Percentiles rank a stretch among this genome's conserved stretches.
phyloP scores from a whole-genome alignment of 1,284 basidiomycete genomes.

The Trichosporon ovoides region DNA sequence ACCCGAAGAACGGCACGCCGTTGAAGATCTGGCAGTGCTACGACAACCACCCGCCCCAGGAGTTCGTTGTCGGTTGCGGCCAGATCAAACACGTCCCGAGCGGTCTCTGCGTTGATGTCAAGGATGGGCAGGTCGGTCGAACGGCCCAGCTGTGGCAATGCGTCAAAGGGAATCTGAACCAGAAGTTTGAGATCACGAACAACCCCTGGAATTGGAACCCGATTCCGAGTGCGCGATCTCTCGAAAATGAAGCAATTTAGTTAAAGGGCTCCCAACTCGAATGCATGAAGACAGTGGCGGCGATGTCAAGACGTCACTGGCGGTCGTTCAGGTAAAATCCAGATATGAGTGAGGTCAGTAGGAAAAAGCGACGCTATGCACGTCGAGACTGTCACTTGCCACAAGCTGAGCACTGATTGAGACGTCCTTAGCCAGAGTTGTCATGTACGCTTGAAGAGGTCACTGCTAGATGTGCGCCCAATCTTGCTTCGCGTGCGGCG shows the following conservation, averaged over 20 bases:
- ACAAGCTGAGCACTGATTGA: too few species aligned
- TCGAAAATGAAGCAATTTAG: neutral
- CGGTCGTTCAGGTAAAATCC: too few species aligned
- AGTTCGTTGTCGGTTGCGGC: neutral
- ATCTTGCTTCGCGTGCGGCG: too few species aligned
- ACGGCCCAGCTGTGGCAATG: neutral
- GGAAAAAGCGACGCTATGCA: too few species aligned
- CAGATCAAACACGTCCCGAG: neutral
- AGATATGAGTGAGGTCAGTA: too few species aligned
- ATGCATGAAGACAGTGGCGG: too few species aligned
- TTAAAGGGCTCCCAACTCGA: too few species aligned
- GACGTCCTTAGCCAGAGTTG: too few species aligned
- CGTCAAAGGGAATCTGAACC: neutral
- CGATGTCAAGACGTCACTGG: too few species aligned
- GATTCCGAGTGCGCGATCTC: neutral
- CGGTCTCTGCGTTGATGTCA: neutral
- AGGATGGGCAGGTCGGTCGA: neutral
- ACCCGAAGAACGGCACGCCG: slow-evolving; percentile 1
- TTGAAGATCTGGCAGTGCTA: neutral
- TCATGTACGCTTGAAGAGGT: too few species aligned
- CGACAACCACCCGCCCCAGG: neutral
- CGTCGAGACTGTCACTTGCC: too few species aligned
- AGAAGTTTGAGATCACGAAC: neutral
- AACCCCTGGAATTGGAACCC: neutral
- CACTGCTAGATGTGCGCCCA: too few species aligned